These are phyloP conservation scores for Phytophthora sansomeana DNA, from an alignment of 352 stramenopile species.

Conservation along the genomic window DNA sequence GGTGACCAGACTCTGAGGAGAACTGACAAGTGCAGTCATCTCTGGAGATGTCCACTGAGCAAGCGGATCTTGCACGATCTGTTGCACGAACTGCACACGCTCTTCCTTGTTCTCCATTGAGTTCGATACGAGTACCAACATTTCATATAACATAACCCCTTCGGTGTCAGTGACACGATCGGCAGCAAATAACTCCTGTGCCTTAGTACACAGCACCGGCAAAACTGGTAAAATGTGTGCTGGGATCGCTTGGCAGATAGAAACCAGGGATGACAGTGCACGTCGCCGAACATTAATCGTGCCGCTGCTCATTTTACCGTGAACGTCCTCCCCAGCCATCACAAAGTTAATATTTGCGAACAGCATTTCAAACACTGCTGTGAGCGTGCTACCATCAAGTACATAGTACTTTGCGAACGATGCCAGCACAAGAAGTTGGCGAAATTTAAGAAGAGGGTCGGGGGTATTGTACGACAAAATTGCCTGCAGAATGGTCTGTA, in stretches of 20 bases:
- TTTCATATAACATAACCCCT: conserved; percentile 83
- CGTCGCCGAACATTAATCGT: conserved; percentile 77
- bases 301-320: conserved; percentile 68
- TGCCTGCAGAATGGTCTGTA: conserved; percentile 60
- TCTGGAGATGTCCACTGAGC: conserved; percentile 69
- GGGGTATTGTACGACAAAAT: conserved; percentile 62
- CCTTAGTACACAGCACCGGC: conserved; percentile 71
- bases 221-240: conserved; percentile 81
- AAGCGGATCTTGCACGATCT: conserved; percentile 78
- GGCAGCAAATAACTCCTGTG: conserved; percentile 71
- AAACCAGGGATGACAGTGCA: conserved; percentile 73
- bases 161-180: conserved; percentile 82
- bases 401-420: conserved; percentile 85
- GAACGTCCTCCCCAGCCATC: conserved; percentile 70
- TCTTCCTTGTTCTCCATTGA: conserved; percentile 75
- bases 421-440: conserved; percentile 70
- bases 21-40: conserved; percentile 70
- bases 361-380: conserved; percentile 78
- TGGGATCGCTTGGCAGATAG: conserved; percentile 81
- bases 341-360: conserved; percentile 81
- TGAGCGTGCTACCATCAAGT: conserved; percentile 63
- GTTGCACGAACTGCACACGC: conserved; percentile 68
- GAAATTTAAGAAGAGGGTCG: conserved; percentile 79
- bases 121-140: conserved; percentile 84
- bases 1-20: conserved; percentile 57